Conservation (phyloP, 2,329 filamentous ascomycete species). For the Nakataea oryzae region DNA sequence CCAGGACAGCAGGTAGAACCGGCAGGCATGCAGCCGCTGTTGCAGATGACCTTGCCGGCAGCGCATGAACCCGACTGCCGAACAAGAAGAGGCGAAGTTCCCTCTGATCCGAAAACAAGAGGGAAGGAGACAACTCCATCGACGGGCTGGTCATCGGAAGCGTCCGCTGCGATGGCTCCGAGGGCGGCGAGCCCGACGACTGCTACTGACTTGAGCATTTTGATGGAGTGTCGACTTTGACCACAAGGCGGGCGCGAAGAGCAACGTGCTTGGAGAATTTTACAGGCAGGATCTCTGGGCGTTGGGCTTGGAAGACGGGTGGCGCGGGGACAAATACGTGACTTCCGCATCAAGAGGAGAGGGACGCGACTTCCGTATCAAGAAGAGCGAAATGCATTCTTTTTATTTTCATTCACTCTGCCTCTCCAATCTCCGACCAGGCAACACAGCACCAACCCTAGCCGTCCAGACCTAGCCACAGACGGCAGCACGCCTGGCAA, state of each 20-base stretch:
- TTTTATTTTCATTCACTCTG: background rate
- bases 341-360: background rate
- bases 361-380: too few relatives aligned
- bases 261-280: background rate
- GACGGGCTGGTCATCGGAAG: background rate
- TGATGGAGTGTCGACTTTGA: background rate
- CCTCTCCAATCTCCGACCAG: background rate
- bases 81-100: background rate
- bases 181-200: background rate
- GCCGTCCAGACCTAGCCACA: background rate
- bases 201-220: background rate
- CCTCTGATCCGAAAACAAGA: background rate
- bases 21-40: conserved; percentile 1
- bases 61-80: background rate
- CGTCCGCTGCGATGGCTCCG: background rate
- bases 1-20: background rate
- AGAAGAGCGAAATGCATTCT: background rate
- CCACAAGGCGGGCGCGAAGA: background rate
- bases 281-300: background rate
- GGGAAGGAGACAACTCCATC: background rate
- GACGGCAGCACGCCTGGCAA: background rate
- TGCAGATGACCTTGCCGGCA: background rate
- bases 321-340: background rate
- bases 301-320: background rate
- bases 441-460: background rate